Evolutionary conservation across 805 yeast genomes (phyloP).

Genomic region (Suhomyces pyralidae): DNA sequence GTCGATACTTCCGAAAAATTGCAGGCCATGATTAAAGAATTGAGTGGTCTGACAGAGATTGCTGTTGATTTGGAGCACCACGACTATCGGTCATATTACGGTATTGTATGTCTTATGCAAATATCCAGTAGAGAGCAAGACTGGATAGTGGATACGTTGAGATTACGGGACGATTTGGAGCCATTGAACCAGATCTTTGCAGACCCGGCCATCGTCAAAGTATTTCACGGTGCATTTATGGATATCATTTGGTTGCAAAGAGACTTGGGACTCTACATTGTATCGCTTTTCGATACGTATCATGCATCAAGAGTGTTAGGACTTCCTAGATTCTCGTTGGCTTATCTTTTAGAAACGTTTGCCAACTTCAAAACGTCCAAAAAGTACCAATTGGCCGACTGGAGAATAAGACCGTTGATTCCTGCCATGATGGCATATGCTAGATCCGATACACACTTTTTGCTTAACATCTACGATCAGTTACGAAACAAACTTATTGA

Average conservation of each 20-base stretch:
- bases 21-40: constrained; percentile 49
- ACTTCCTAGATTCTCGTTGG: constrained; percentile 78
- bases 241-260: constrained; percentile 97
- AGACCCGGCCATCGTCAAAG: constrained; percentile 77
- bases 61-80: constrained; percentile 98
- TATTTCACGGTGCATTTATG: constrained; percentile 95
- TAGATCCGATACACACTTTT: constrained; percentile 90
- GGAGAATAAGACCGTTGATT: constrained; percentile 88
- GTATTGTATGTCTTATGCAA: constrained; percentile 91
- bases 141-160: constrained; percentile 82
- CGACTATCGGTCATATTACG: constrained; percentile 85
- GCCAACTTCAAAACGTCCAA: constrained; percentile 87
- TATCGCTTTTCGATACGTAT: constrained; percentile 86
- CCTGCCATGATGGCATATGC: constrained; percentile 80
- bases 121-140: constrained; percentile 78
- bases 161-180: constrained; percentile 67
- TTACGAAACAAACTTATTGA: constrained; percentile 59
- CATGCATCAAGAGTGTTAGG: constrained; percentile 83
- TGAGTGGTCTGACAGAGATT: constrained; percentile 54
- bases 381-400: constrained; percentile 93
- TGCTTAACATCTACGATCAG: constrained; percentile 74
- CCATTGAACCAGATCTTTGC: constrained; percentile 72
- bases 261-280: constrained; percentile 88
- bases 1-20: constrained; percentile 60
- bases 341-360: constrained; percentile 73